phyloP scores from a whole-genome alignment of 345 rosid genomes.

The Psidium friedrichsthalianum region DNA sequence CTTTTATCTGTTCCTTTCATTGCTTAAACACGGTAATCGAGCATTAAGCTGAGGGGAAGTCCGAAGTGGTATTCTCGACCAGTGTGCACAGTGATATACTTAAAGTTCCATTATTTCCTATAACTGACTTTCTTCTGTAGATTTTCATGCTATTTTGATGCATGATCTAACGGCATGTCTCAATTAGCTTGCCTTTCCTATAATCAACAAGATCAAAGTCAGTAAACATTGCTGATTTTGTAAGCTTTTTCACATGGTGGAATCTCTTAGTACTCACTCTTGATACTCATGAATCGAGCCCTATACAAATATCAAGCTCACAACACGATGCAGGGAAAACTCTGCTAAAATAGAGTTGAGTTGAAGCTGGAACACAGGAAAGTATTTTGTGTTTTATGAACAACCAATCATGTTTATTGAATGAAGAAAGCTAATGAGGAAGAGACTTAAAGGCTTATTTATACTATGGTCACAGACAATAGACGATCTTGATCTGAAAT shows the following conservation, averaged over 20 bases:
- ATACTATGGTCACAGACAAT: background rate
- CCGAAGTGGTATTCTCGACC: background rate
- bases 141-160: background rate
- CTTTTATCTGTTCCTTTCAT: background rate
- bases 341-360: background rate
- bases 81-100: accelerated
- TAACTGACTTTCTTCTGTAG: background rate
- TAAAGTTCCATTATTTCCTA: background rate
- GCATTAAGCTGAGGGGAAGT: background rate
- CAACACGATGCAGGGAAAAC: background rate
- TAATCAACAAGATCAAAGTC: background rate
- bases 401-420: background rate
- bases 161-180: background rate
- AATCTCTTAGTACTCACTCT: background rate
- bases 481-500: background rate
- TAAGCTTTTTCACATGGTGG: background rate
- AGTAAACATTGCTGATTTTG: background rate
- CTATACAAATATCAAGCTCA: background rate
- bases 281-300: background rate
- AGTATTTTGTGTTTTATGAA: background rate
- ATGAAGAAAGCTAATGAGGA: background rate
- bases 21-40: background rate
- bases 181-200: background rate
- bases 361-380: background rate
- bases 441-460: background rate